Evolutionary conservation across 768 basidiomycete species (phyloP), one percentile per base, ranked within the genome.

Genomic region (Lyophyllum atratum): DNA sequence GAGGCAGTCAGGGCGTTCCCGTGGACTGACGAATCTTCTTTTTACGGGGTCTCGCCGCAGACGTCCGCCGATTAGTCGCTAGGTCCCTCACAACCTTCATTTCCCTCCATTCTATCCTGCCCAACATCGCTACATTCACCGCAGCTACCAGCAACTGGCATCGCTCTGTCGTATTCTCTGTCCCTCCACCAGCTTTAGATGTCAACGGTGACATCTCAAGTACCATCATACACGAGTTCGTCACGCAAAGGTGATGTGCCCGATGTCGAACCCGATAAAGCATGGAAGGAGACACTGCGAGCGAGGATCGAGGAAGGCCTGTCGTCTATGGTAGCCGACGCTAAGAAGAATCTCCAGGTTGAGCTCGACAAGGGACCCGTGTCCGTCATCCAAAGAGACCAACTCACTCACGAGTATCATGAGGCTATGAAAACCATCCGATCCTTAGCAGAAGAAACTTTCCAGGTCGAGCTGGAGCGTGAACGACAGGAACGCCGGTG

Each of bases 261-360:
- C 57, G 73, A 78, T 61, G 57, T 70, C 49, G 85, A 85, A 62
- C 85, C 83, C 3, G 79, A 83, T 69, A 78, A 80, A 1, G 70
- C 74, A 56, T 86, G 85, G 85, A 86, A 85, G 66, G 66, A 62
- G 31, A 55, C 63, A 1, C 71, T 83, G 62, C 73, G 66, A 64
- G 63, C 58, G 29, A 74, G 77, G 64, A 88, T 91, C 63, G 81
- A 84, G 61, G 73, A 75, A 2, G 72, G 72, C 8, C 65, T 78
- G 21, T 53, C 68, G 48, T 54, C 64, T 28, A 76, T 81, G 74
- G 66, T 88, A 58, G 79, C 85, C 53, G 87, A 87, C 57, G 83
- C 89, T 19, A 85, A 85, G 70, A 78, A 83, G 55, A 83, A 81
- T 56, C 70, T 83, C 34, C 76, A 83, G 33, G 69, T 72, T 15